A percentile compares a stretch with the other conserved stretches of the same genome.
Evolutionary conservation across 495 filamentous ascomycete genomes (phyloP).

Genomic region (Penicillium malachiteum): DNA sequence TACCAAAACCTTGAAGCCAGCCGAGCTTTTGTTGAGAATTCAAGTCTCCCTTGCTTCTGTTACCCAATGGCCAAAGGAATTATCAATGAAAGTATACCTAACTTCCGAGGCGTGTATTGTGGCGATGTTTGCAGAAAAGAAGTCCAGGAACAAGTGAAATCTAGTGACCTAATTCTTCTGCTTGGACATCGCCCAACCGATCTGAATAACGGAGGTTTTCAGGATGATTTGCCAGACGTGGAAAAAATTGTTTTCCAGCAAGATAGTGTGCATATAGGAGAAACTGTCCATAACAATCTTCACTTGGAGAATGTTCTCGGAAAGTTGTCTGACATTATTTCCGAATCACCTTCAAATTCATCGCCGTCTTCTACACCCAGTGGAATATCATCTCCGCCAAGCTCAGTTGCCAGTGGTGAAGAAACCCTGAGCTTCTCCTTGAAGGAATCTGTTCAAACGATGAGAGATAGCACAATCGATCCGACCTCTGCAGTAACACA

Average conservation of each 20-base stretch:
- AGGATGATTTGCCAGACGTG: slow-evolving; percentile 4
- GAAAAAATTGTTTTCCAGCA: slow-evolving; percentile 9
- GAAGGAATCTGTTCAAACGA: background rate
- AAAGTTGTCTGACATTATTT: slow-evolving; percentile 2
- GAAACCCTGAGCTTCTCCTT: background rate
- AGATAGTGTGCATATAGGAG: slow-evolving; percentile 1
- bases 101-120: slow-evolving; percentile 8
- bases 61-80: slow-evolving; percentile 14
- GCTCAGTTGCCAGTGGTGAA: background rate
- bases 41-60: slow-evolving; percentile 5
- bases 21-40: slow-evolving; percentile 7
- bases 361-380: background rate
- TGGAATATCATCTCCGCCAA: background rate
- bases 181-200: slow-evolving; percentile 12
- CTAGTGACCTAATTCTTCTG: slow-evolving; percentile 11
- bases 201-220: slow-evolving; percentile 10
- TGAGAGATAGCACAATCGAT: background rate
- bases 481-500: slow-evolving; percentile 4
- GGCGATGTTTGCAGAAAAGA: background rate
- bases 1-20: slow-evolving; percentile 1
- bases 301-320: slow-evolving; percentile 4
- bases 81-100: slow-evolving; percentile 8
- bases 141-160: slow-evolving; percentile 7
- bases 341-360: background rate
- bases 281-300: background rate